Evolutionary conservation across 441 rosid genomes (phyloP), one percentile per base, ranked within the genome.

Genomic region (Theobroma grandiflorum): DNA sequence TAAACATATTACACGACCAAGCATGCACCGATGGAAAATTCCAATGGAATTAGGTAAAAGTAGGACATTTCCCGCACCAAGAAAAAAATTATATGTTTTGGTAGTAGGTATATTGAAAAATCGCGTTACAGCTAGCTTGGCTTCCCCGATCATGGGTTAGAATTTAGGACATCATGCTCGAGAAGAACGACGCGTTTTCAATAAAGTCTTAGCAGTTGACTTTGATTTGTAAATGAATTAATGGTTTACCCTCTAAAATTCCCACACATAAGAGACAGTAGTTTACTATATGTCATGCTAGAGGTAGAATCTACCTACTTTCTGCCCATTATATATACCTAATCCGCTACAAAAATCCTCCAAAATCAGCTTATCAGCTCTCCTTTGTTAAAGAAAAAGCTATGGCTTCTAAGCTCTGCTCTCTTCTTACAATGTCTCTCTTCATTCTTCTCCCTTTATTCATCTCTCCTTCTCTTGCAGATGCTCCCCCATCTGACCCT

Each of bases 361-460:
- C 57, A 62, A 16, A 16, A 61, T 4, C 78, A 61, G 38, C 69
- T 37, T 0, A 26, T 26, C 2, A 53, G 52, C 52, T 42, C 66
- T 53, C 45, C 5, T 42, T 26, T 12, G 7, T 45, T 47, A 20
- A 37, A 26, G 16, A 52, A 20, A 40, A 38, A 40, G n/a, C 11
- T 49, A 89, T 87, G 91, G 84, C 84, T 67, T 61, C 83, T 53
- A 35, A 69, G 22, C 70, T 81, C 64, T 52, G 78, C 75, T 63
- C 43, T 55, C 53, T 73, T 62, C 8, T 68, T n/a, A 26, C 59
- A 5, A 31, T 73, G 0, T 68, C 64, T 74, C 49, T 79, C 20
- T 38, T 85, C 64, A 37, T 85, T 79, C 49, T 66, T n/a, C 65
- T 85, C 59, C 63, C 71, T 55, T 58, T 69, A 63, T 72, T 86